Evolutionary conservation across 495 filamentous ascomycete genomes (phyloP).

Genomic region (Pyrenula massariospora): DNA sequence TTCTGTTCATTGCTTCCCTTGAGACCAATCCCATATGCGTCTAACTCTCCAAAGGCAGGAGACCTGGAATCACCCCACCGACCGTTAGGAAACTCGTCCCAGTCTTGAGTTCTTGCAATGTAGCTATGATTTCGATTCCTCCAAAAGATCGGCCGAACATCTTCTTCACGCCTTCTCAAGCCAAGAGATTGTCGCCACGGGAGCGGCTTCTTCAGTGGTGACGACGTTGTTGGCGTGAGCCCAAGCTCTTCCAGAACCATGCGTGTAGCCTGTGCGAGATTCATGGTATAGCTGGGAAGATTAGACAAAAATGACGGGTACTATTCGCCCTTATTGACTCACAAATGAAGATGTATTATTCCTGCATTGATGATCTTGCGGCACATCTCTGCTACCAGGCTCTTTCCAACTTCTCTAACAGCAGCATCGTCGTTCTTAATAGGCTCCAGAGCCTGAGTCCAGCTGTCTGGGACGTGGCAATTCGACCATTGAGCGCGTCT

Average conservation of each 20-base stretch:
- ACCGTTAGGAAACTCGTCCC: slow-evolving; percentile 99
- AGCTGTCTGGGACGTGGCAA: slow-evolving; percentile 64
- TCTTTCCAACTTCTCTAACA: slow-evolving; percentile 83
- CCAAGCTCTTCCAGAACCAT: slow-evolving; percentile 86
- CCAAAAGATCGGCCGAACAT: slow-evolving; percentile 99
- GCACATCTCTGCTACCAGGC: slow-evolving; percentile 86
- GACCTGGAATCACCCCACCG: slow-evolving; percentile 97
- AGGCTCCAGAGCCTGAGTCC: slow-evolving; percentile 74
- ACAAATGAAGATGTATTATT: slow-evolving; percentile 87
- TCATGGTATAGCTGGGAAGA: slow-evolving; percentile 80
- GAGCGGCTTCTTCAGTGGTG: slow-evolving; percentile 69
- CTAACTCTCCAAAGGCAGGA: slow-evolving; percentile 92
- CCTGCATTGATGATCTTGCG: slow-evolving; percentile 67
- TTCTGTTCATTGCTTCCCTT: slow-evolving; percentile 97
- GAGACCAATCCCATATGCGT: slow-evolving; percentile 88
- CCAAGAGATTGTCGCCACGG: slow-evolving; percentile 94
- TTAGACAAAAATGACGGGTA: background rate
- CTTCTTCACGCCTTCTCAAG: slow-evolving; percentile 77
- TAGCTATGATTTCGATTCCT: slow-evolving; percentile 94
- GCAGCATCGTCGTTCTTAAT: slow-evolving; percentile 94
- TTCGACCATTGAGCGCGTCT: slow-evolving; percentile 83
- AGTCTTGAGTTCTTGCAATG: slow-evolving; percentile 88
- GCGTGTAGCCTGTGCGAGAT: slow-evolving; percentile 84
- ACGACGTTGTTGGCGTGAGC: slow-evolving; percentile 60
- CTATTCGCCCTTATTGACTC: slow-evolving; percentile 11